These are phyloP conservation scores for Rubus idaeus DNA, from an alignment of 306 rosid genomes.

Conservation along the genomic window DNA sequence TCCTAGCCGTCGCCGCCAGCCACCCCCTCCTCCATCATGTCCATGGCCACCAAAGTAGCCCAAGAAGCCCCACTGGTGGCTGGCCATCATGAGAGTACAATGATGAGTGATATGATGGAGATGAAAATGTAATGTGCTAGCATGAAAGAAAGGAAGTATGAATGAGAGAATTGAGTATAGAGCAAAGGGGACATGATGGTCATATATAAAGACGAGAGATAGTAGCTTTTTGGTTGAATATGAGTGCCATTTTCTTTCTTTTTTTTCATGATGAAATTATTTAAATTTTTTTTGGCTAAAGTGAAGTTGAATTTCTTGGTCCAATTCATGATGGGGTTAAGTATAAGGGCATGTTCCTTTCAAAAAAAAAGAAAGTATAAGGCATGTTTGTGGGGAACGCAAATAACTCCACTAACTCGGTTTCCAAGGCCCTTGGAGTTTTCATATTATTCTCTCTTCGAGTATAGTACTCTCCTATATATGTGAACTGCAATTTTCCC, in stretches of 20 bases:
- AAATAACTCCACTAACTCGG: conserved; percentile 87
- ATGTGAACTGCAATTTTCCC: conserved; percentile 40
- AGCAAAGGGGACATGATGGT: conserved; percentile 54
- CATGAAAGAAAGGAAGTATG: conserved; percentile 18
- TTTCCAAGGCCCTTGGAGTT: conserved; percentile 87
- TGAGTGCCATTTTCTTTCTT: conserved; percentile 12
- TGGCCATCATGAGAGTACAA: conserved; percentile 32
- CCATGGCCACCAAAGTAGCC: not conserved
- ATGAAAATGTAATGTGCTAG: conserved; percentile 19
- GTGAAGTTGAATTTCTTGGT: conserved; percentile 60
- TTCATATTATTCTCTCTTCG: conserved; percentile 47
- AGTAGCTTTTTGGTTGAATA: conserved; percentile 50
- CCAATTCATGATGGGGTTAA: conserved; percentile 30
- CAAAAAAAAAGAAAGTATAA: no score
- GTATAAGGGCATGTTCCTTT: conserved; percentile 42
- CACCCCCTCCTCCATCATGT: conserved; percentile 14
- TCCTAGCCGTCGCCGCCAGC: conserved; percentile 18
- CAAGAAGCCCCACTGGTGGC: not conserved
- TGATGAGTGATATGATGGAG: conserved; percentile 12
- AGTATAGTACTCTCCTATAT: conserved; percentile 23
- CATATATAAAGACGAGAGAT: conserved; percentile 69
- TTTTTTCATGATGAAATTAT: not conserved
- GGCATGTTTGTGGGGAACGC: conserved; percentile 96
- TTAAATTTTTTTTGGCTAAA: conserved; percentile 11
- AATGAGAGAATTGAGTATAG: conserved; percentile 33